These are phyloP conservation scores for Linnemannia elongata DNA, from an alignment of 192 early-diverging fungal genomes.

Conservation along the genomic window DNA sequence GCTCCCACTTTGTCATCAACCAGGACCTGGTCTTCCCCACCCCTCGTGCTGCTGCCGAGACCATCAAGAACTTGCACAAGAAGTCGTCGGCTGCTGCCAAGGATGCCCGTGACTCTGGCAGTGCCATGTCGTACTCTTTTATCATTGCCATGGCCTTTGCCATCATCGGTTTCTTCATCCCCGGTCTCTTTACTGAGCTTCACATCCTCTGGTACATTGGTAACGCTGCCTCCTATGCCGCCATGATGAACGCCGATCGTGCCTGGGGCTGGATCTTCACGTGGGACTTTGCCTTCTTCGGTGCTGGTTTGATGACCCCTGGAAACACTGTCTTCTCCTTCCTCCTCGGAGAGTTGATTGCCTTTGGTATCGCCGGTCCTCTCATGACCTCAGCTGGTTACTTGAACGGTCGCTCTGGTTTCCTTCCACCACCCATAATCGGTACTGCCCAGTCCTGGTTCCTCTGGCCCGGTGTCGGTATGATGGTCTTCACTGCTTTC, in stretches of 20 bases:
- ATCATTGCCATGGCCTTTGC: conserved; percentile 59
- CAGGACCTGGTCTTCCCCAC: conserved; percentile 79
- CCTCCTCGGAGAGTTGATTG: conserved; percentile 64
- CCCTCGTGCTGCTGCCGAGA: conserved; percentile 73
- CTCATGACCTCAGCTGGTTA: conserved; percentile 60
- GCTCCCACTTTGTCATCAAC: conserved; percentile 75
- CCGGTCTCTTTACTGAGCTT: conserved; percentile 42
- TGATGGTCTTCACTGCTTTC: conserved; percentile 77
- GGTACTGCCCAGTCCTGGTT: conserved; percentile 74
- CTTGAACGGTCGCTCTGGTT: conserved; percentile 41
- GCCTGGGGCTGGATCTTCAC: conserved; percentile 62
- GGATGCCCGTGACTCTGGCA: conserved; percentile 64
- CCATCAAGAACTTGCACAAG: conserved; percentile 71
- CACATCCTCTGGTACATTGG: conserved; percentile 68
- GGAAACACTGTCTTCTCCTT: conserved; percentile 67
- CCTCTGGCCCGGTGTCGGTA: conserved; percentile 77
- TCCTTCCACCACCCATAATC: conserved; percentile 26
- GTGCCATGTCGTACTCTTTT: conserved; percentile 64
- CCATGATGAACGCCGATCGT: conserved; percentile 64
- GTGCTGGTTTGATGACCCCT: conserved; percentile 74
- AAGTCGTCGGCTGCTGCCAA: conserved; percentile 58
- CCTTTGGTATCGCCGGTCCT: conserved; percentile 74
- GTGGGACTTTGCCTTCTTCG: conserved; percentile 72
- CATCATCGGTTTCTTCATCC: conserved; percentile 67
- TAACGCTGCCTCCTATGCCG: conserved; percentile 48